Base-by-base conservation (phyloP, 192 early-diverging fungal genomes). In the Entomortierella parvispora region DNA sequence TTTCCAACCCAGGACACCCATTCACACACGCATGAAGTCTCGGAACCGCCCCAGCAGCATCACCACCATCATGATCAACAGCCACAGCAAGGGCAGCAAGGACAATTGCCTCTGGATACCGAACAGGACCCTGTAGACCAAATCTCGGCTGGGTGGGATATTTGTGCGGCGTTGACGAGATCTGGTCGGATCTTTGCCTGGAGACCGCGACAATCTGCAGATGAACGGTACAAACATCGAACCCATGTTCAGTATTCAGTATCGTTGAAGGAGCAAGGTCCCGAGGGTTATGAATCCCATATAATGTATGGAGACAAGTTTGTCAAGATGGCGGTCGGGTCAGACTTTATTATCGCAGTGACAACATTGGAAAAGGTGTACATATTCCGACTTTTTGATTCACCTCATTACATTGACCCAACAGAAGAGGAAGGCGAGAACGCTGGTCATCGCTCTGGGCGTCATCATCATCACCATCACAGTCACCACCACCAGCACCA, bases 91-190 rank as follows among this genome's bases (percentile, higher is more conserved):
- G 4, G 9, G 22, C 18, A 65, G 25, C 49, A 44, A 18, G 20
- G 34, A 26, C 5, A 44, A 15, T n/a, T 3, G 12, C 37, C 12
- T 40, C 12, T 40, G 12, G 12, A 40, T 40, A 9, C 12, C 5
- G 37, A 40, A 40, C 37, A 40, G 2, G 72, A 76, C 37, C 72
- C 72, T 2, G 33, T 76, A 0, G 72, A 26, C 2, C 65, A 58
- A 15, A 62, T 76, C 11, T 26, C 65, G 5, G 72, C 72, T 15
- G 72, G 72, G 2, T 62, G 72, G 58, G 72, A 76, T 34, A 68
- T 76, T 32, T 76, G 72, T 58, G 72, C 72, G 0, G 72, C 59
- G 14, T 44, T 76, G 25, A 68, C 65, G 23, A 43, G 58, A 25
- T 76, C 72, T 1, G 72, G 72, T 1, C 58, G 50, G 3, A 42